Evolutionary conservation across 176 grass and related monocot species (phyloP).

Genomic region (Zoysia japonica): DNA sequence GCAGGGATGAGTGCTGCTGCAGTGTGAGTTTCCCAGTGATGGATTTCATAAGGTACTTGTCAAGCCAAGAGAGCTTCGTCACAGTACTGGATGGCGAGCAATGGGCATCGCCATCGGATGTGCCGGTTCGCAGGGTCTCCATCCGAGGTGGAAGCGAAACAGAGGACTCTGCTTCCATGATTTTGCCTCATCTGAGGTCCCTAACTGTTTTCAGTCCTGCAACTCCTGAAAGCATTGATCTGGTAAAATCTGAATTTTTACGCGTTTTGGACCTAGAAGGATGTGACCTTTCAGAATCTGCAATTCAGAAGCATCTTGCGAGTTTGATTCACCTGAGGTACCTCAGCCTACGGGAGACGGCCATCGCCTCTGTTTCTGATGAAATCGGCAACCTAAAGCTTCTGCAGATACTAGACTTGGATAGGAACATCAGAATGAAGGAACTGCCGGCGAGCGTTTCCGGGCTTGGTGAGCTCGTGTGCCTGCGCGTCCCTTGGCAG

Average conservation of each 20-base stretch:
- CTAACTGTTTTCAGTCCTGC: not conserved
- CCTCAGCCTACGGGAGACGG: not conserved
- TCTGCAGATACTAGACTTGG: constrained; percentile 14
- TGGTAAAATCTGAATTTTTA: not conserved
- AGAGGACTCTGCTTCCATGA: not conserved
- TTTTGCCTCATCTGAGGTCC: not conserved
- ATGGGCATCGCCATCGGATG: not conserved
- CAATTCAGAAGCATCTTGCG: not conserved
- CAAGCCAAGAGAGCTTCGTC: constrained; percentile 12
- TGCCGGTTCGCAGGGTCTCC: not conserved
- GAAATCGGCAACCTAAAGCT: not conserved
- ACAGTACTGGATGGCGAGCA: not conserved
- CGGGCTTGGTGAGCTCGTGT: not conserved
- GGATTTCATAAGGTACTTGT: constrained; percentile 5
- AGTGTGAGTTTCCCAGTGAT: constrained; percentile 10
- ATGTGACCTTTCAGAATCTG: not conserved
- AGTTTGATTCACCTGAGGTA: constrained; percentile 22
- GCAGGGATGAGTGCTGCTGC: not conserved
- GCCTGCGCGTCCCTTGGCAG: not conserved
- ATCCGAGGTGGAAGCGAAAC: not conserved
- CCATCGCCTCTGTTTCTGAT: not conserved
- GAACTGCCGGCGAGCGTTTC: not conserved
- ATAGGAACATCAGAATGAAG: not conserved
- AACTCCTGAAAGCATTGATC: not conserved
- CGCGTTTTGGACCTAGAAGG: constrained; percentile 22